Percentiles rank a stretch among this genome's conserved stretches.
Conservation (phyloP, 2,329 filamentous ascomycete species). For the Paraconiothyrium sp. region DNA sequence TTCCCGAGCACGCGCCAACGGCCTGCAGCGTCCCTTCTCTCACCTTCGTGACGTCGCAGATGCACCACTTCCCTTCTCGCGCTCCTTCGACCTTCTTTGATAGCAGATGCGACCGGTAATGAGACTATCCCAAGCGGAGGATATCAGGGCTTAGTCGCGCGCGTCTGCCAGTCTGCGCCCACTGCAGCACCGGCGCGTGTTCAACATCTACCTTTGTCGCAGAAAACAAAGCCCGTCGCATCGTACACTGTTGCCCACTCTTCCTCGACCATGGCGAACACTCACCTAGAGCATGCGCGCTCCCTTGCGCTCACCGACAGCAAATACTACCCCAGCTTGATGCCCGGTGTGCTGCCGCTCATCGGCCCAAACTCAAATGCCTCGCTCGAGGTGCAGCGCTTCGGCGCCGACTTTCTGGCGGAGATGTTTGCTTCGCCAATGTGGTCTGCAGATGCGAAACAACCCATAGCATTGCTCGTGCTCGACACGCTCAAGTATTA, state of each 20-base stretch:
- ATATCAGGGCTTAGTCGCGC: constrained; percentile 43
- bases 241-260: constrained; percentile 30
- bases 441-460: constrained; percentile 80
- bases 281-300: constrained; percentile 91
- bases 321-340: constrained; percentile 88
- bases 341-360: constrained; percentile 92
- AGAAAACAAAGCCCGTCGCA: constrained; percentile 37
- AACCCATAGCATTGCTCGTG: constrained; percentile 77
- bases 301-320: constrained; percentile 88
- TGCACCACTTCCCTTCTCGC: constrained; percentile 35
- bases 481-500: constrained; percentile 73
- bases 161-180: constrained; percentile 24
- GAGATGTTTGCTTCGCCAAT: constrained; percentile 96
- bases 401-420: constrained; percentile 94
- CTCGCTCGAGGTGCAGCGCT: constrained; percentile 82
- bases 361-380: constrained; percentile 74
- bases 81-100: constrained; percentile 32
- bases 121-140: constrained; percentile 30
- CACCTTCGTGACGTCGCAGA: constrained; percentile 23
- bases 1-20: constrained; percentile 10
- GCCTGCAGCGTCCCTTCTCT: constrained; percentile 9
- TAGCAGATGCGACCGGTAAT: constrained; percentile 39
- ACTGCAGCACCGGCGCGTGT: constrained; percentile 41
- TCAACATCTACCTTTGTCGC: constrained; percentile 33
- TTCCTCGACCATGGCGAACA: constrained; percentile 39